Base-by-base conservation (phyloP, 495 filamentous ascomycete genomes). In the Trichodelitschia bisporula region DNA sequence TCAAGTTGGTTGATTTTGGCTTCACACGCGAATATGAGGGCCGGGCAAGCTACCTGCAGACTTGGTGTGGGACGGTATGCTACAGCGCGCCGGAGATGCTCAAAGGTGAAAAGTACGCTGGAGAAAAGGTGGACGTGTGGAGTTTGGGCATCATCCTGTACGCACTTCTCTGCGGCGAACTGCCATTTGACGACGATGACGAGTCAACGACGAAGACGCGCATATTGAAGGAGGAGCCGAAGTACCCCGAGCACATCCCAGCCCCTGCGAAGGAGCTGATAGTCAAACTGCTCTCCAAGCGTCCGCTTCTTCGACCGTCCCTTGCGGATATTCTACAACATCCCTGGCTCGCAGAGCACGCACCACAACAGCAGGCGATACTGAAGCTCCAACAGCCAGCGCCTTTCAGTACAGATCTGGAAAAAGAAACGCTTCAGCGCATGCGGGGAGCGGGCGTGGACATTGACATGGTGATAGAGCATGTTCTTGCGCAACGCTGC, bases 71-170 rank as follows among this genome's bases (percentile, higher is more conserved):
- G 11, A 97, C 86, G 2, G 71, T 97, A 36, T 93, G 83, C 53
- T 97, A 97, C 51, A 90, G 79, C 36, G 86, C 86, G 4, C 86
- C 86, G 2, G 86, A 97, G 47, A 95, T 97, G 86, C 62, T 97
- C 19, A 91, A 86, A 47, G 89, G 82, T 21, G 86, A 97, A 51
- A 95, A 89, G 47, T 97, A 97, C 45, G 83, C 80, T 0, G 83
- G 80, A 1, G 83, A 93, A 53, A 91, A 89, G 49, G 86, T 97
- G 33, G 86, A 97, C 47, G 78, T 95, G 4, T 97, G 86, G 86
- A 95, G 86, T 48, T 51, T 97, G 41, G 86, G 86, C 0, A 80
- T 95, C 29, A 97, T 97, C 38, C 62, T 97, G 14, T 95, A 89
- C 50, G 83, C 86, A 21, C 58, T 97, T 19, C 57, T 97, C 29